These are phyloP conservation scores for Sugiyamaella neomexicana DNA, from an alignment of 1,139 yeast species.

Conservation along the genomic window DNA sequence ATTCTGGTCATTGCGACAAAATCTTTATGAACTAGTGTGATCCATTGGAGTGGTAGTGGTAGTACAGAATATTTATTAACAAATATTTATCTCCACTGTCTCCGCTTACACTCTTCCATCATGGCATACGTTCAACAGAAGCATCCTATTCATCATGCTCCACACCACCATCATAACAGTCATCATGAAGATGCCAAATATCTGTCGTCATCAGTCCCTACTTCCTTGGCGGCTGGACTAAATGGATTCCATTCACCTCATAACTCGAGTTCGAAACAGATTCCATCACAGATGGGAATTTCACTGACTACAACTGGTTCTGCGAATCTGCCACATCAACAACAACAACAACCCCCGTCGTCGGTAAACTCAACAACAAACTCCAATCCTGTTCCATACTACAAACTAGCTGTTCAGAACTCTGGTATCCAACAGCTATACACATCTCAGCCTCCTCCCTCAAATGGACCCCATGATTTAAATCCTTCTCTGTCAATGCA, in stretches of 20 bases:
- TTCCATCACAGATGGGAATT: background rate
- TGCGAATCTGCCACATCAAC: constrained; percentile 4
- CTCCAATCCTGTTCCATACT: constrained; percentile 11
- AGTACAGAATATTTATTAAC: background rate
- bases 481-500: background rate
- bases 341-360: background rate
- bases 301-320: constrained; percentile 6
- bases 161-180: constrained; percentile 12
- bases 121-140: constrained; percentile 17
- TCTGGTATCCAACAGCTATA: constrained; percentile 1
- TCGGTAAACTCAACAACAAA: background rate
- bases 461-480: background rate
- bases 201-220: constrained; percentile 15
- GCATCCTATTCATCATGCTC: constrained; percentile 11
- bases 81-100: background rate
- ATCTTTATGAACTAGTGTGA: background rate
- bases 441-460: background rate
- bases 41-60: background rate
- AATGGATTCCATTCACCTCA: constrained; percentile 6
- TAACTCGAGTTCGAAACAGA: background rate
- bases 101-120: background rate
- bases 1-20: background rate
- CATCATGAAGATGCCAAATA: constrained; percentile 13
- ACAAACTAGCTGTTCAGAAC: constrained; percentile 18
- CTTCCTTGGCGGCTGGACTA: constrained; percentile 1